Evolutionary conservation across 2,329 filamentous ascomycete species (phyloP).

Genomic region (Pseudogymnoascus sp.): DNA sequence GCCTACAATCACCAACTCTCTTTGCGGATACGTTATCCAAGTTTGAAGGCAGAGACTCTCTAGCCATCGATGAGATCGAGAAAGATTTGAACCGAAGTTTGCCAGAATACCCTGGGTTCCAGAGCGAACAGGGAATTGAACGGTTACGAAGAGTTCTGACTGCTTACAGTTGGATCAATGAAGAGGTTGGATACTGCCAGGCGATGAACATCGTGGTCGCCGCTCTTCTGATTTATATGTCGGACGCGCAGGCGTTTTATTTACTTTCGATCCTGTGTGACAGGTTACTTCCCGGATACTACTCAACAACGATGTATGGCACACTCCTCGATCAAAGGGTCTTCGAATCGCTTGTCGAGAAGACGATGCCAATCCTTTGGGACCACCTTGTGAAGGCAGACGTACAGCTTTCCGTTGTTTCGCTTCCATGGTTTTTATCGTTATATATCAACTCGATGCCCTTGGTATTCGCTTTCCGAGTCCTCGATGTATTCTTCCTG

Average conservation of each 20-base stretch:
- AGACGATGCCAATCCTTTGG: constrained; percentile 97
- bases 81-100: constrained; percentile 95
- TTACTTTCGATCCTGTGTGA: constrained; percentile 87
- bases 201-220: constrained; percentile 99
- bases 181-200: constrained; percentile 95
- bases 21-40: constrained; percentile 80
- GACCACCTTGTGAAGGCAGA: constrained; percentile 96
- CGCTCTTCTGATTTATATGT: constrained; percentile 97
- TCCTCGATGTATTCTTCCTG: constrained; percentile 95
- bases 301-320: constrained; percentile 98
- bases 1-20: constrained; percentile 75
- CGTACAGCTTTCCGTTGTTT: constrained; percentile 94
- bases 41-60: constrained; percentile 75
- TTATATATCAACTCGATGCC: constrained; percentile 99
- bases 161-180: constrained; percentile 94
- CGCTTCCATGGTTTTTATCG: constrained; percentile 94
- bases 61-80: constrained; percentile 98
- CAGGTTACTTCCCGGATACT: constrained; percentile 88
- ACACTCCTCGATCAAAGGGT: constrained; percentile 94
- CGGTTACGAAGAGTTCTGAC: constrained; percentile 84
- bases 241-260: constrained; percentile 91
- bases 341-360: constrained; percentile 96
- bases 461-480: constrained; percentile 90
- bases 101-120: constrained; percentile 94
- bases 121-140: constrained; percentile 90